A percentile compares a stretch with the other conserved stretches of the same genome.
Conservation (phyloP, 2,329 filamentous ascomycete species). For the Berkeleyomyces rouxiae region DNA sequence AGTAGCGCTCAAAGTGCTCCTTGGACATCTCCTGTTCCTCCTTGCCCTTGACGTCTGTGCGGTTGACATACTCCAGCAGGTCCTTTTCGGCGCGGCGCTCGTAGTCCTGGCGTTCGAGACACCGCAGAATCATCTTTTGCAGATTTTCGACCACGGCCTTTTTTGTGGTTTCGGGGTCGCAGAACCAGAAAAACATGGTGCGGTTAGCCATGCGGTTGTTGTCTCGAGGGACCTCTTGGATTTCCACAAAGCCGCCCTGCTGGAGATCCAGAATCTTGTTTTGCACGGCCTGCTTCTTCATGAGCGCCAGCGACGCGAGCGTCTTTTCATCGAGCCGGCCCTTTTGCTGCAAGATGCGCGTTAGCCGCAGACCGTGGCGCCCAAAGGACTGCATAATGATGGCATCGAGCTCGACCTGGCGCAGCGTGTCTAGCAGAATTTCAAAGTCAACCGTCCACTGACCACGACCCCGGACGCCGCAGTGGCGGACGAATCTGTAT, state of each 20-base stretch:
- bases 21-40: conserved; percentile 65
- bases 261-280: conserved; percentile 74
- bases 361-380: conserved; percentile 59
- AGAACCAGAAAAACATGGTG: conserved; percentile 85
- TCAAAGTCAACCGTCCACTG: conserved; percentile 76
- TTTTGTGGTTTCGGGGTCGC: conserved; percentile 57
- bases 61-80: conserved; percentile 65
- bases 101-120: conserved; percentile 61
- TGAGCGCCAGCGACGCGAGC: conserved; percentile 61
- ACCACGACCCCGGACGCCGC: conserved; percentile 43
- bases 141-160: conserved; percentile 59
- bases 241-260: conserved; percentile 68
- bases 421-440: conserved; percentile 51
- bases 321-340: conserved; percentile 94
- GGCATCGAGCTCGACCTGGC: conserved; percentile 64
- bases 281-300: conserved; percentile 73
- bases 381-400: conserved; percentile 67
- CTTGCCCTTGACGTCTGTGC: conserved; percentile 70
- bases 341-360: conserved; percentile 68
- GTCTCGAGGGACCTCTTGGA: conserved; percentile 88
- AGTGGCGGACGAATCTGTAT: conserved; percentile 50
- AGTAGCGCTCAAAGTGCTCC: conserved; percentile 51
- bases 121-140: conserved; percentile 80
- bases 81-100: conserved; percentile 56
- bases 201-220: conserved; percentile 64